Percentiles rank a stretch among this genome's conserved stretches.
Conservation (phyloP, 768 basidiomycete genomes). For the Suillus discolor region DNA sequence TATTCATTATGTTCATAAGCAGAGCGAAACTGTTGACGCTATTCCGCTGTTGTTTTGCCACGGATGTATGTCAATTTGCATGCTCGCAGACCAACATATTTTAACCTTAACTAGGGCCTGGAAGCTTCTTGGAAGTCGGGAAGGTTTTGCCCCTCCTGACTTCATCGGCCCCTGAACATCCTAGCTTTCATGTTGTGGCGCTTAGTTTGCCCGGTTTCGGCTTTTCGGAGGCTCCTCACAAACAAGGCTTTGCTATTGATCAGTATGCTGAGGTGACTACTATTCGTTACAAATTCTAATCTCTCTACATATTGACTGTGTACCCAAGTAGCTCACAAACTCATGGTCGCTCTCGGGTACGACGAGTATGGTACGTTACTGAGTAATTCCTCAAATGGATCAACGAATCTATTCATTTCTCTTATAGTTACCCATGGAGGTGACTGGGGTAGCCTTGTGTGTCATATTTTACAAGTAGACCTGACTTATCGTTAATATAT, state of each 20-base stretch:
- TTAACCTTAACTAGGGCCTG: slow-evolving; percentile 50
- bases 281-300: not conserved
- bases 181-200: slow-evolving; percentile 66
- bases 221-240: slow-evolving; percentile 58
- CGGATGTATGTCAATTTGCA: slow-evolving; percentile 42
- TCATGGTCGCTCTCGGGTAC: slow-evolving; percentile 48
- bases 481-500: not conserved
- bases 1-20: slow-evolving; percentile 62
- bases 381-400: not conserved
- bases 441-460: slow-evolving; percentile 46
- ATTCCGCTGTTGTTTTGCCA: slow-evolving; percentile 65
- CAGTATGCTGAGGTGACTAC: slow-evolving; percentile 56
- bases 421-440: slow-evolving; percentile 49
- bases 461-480: slow-evolving; percentile 10
- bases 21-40: slow-evolving; percentile 44
- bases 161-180: slow-evolving; percentile 40
- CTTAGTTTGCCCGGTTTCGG: slow-evolving; percentile 37
- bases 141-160: slow-evolving; percentile 57
- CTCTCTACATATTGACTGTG: slow-evolving; percentile 9
- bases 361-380: slow-evolving; percentile 8
- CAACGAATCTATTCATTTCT: not conserved
- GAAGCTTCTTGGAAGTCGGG: slow-evolving; percentile 56
- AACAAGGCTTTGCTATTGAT: slow-evolving; percentile 46
- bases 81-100: not conserved
- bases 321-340: slow-evolving; percentile 44